Conservation (phyloP, 2,329 filamentous ascomycete genomes). For the Meredithiella fracta region DNA sequence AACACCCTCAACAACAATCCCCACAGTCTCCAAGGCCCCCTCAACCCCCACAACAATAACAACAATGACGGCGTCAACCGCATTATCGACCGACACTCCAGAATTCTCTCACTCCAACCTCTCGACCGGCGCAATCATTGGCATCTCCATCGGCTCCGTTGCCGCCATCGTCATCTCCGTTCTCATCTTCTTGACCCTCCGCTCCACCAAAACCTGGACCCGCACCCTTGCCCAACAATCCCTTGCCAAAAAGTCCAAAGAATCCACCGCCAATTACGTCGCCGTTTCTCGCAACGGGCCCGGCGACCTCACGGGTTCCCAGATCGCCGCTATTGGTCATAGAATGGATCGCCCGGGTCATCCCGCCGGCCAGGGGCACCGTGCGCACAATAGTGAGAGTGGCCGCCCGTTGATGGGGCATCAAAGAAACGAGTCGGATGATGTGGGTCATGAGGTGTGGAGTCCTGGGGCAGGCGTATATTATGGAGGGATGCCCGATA, state of each 20-base stretch:
- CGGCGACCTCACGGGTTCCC: neutral
- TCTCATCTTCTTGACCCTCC: neutral
- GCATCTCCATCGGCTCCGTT: constrained; percentile 9
- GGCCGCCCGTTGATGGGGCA: neutral
- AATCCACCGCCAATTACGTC: neutral
- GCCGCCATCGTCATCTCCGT: neutral
- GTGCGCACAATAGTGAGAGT: neutral
- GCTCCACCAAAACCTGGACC: neutral
- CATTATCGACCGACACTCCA: neutral
- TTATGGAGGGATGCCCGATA: neutral
- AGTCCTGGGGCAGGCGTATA: neutral
- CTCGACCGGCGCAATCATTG: constrained; percentile 9
- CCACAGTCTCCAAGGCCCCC: neutral
- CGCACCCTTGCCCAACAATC: neutral
- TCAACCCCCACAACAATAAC: constrained; percentile 1
- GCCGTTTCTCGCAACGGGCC: neutral
- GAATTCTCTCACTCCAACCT: neutral
- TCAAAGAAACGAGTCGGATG: neutral
- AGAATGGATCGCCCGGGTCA: neutral
- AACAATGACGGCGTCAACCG: neutral
- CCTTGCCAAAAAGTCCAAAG: neutral
- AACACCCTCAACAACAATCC: constrained; percentile 27
- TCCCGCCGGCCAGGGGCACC: neutral
- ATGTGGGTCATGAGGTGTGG: neutral
- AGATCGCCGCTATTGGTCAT: neutral